Percentiles rank a stretch among this genome's conserved stretches.
Conservation (phyloP, 768 basidiomycete genomes). For the Boletus reticuloceps region DNA sequence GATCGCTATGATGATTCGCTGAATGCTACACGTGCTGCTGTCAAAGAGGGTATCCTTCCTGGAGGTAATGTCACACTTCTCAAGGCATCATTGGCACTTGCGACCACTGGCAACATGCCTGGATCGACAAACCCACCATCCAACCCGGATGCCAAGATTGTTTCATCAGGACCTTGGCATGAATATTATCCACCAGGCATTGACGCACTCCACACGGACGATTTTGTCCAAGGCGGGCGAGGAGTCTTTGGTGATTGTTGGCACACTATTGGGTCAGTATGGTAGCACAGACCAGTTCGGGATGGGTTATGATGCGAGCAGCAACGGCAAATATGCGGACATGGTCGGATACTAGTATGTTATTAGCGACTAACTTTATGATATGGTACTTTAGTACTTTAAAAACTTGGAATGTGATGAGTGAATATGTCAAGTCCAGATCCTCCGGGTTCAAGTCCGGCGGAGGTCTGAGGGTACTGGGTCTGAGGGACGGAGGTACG, state of each 20-base stretch:
- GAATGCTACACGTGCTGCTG: constrained; percentile 94
- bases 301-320: no score
- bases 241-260: no score
- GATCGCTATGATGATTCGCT: constrained; percentile 96
- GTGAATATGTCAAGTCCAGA: no score
- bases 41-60: constrained; percentile 97
- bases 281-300: no score
- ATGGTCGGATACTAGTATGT: no score
- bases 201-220: not conserved
- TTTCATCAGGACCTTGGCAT: constrained; percentile 95
- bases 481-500: no score
- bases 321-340: not conserved
- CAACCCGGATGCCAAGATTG: constrained; percentile 57
- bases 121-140: constrained; percentile 45
- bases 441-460: no score
- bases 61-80: constrained; percentile 93
- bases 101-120: constrained; percentile 43
- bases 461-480: no score
- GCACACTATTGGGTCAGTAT: no score
- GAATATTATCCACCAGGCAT: constrained; percentile 64
- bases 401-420: no score
- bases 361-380: no score
- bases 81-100: constrained; percentile 73
- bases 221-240: not conserved
- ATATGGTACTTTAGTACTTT: no score